Evolutionary conservation across 2,329 filamentous ascomycete genomes (phyloP).

Genomic region (Hymenoscyphus occultus): DNA sequence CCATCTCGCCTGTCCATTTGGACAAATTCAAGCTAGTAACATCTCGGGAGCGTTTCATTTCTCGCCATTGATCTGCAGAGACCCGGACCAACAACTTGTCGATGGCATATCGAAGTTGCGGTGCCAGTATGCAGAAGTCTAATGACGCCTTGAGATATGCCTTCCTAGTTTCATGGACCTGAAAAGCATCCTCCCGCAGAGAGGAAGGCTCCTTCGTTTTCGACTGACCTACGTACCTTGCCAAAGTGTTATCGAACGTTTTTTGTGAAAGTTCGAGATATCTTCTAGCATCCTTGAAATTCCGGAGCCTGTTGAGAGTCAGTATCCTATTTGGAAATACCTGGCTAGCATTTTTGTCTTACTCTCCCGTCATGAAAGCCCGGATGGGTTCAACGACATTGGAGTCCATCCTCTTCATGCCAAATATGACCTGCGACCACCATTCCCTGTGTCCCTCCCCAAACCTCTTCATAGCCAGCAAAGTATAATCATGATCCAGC

Average conservation of each 20-base stretch:
- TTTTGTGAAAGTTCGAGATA: conserved; percentile 77
- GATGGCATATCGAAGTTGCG: conserved; percentile 77
- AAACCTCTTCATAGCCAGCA: conserved; percentile 80
- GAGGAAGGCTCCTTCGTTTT: conserved; percentile 93
- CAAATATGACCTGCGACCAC: conserved; percentile 73
- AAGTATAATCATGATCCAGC: conserved; percentile 92
- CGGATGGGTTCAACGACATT: conserved; percentile 79
- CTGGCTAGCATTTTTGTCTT: conserved; percentile 12
- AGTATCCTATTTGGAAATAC: conserved; percentile 7
- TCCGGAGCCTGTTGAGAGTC: conserved; percentile 50
- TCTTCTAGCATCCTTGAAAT: conserved; percentile 81
- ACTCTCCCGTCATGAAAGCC: conserved; percentile 71
- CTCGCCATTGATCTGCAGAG: conserved; percentile 83
- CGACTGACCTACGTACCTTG: conserved; percentile 78
- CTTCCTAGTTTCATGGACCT: conserved; percentile 88
- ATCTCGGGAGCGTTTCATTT: conserved; percentile 73
- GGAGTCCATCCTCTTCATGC: conserved; percentile 73
- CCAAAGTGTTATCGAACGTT: conserved; percentile 75
- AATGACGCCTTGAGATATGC: conserved; percentile 87
- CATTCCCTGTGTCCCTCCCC: conserved; percentile 84
- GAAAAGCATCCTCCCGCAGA: conserved; percentile 90
- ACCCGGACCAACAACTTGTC: conserved; percentile 84
- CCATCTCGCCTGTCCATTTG: conserved; percentile 76
- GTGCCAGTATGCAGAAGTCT: conserved; percentile 87
- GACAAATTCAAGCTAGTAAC: conserved; percentile 58